Evolutionary conservation across 1,139 yeast species (phyloP).

Genomic region (Kurtzmaniella natalensis): DNA sequence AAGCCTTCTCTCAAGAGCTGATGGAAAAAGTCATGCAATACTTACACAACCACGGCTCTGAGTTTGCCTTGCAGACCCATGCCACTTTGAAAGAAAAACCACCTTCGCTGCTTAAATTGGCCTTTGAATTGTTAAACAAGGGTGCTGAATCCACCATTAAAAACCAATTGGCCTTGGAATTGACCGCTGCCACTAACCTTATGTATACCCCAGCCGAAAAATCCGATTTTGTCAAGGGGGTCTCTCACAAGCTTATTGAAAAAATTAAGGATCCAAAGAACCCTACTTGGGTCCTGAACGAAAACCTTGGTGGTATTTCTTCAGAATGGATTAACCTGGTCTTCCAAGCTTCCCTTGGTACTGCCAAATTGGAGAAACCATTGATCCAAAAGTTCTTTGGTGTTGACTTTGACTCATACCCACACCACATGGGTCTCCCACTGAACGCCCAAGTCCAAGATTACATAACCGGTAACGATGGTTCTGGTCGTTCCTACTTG

Average conservation of each 20-base stretch:
- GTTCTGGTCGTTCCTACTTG: slow-evolving; percentile 57
- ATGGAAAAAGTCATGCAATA: slow-evolving; percentile 60
- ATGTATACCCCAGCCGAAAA: slow-evolving; percentile 52
- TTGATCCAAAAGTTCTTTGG: slow-evolving; percentile 44
- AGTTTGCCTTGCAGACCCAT: slow-evolving; percentile 62
- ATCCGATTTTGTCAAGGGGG: slow-evolving; percentile 72
- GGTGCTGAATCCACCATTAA: slow-evolving; percentile 59
- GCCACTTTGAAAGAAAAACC: slow-evolving; percentile 60
- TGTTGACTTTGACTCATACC: slow-evolving; percentile 59
- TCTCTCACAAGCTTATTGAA: slow-evolving; percentile 62
- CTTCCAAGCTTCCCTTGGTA: slow-evolving; percentile 20
- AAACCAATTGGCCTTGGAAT: slow-evolving; percentile 68
- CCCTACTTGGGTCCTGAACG: slow-evolving; percentile 47
- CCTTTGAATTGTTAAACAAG: slow-evolving; percentile 63
- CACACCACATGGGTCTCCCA: slow-evolving; percentile 80
- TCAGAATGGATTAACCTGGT: slow-evolving; percentile 19
- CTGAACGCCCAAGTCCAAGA: slow-evolving; percentile 52
- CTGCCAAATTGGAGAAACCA: slow-evolving; percentile 31
- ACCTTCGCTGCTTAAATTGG: slow-evolving; percentile 73
- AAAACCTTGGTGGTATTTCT: slow-evolving; percentile 14
- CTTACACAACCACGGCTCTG: slow-evolving; percentile 52
- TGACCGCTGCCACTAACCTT: slow-evolving; percentile 73
- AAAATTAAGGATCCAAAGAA: slow-evolving; percentile 51
- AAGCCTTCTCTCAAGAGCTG: slow-evolving; percentile 55
- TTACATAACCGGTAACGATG: slow-evolving; percentile 63